A percentile compares a stretch with the other conserved stretches of the same genome.
These are phyloP conservation scores for Micractinium conductrix DNA, from an alignment of 139 green algal species.

Conservation along the genomic window DNA sequence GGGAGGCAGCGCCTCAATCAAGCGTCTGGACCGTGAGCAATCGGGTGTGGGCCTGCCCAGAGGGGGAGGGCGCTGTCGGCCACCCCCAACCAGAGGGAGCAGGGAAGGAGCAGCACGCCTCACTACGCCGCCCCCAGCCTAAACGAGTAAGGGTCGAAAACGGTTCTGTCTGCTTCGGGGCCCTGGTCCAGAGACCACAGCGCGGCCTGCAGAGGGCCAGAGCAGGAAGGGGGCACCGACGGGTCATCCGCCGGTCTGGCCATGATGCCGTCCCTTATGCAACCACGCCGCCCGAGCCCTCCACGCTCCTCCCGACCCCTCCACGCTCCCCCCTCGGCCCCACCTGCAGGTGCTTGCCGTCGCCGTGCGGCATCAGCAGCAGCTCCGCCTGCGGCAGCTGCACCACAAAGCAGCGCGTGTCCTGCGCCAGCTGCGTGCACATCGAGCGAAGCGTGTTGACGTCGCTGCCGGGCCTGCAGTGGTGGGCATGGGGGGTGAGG, in stretches of 20 bases:
- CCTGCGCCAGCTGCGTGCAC: background rate
- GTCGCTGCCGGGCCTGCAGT: background rate
- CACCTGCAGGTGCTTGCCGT: constrained; percentile 24
- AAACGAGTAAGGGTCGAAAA: constrained; percentile 2
- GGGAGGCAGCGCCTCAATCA: background rate
- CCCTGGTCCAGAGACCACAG: background rate
- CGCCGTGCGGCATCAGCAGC: constrained; percentile 18
- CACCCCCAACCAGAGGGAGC: too few species aligned
- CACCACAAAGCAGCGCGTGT: background rate
- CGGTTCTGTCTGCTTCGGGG: background rate
- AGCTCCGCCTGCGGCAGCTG: background rate
- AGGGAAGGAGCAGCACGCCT: background rate
- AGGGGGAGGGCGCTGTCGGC: too few species aligned
- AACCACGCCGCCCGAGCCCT: background rate
- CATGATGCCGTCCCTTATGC: background rate
- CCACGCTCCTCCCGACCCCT: background rate
- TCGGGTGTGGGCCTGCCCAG: background rate
- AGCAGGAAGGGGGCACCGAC: background rate
- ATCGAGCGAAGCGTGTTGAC: background rate
- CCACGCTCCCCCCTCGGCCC: background rate
- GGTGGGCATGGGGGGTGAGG: too few species aligned
- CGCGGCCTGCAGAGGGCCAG: background rate
- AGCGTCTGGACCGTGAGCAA: background rate
- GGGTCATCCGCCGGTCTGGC: background rate
- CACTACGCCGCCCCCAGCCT: background rate